These are phyloP conservation scores for Talaromyces adpressus DNA, from an alignment of 495 filamentous ascomycete species.

Conservation along the genomic window DNA sequence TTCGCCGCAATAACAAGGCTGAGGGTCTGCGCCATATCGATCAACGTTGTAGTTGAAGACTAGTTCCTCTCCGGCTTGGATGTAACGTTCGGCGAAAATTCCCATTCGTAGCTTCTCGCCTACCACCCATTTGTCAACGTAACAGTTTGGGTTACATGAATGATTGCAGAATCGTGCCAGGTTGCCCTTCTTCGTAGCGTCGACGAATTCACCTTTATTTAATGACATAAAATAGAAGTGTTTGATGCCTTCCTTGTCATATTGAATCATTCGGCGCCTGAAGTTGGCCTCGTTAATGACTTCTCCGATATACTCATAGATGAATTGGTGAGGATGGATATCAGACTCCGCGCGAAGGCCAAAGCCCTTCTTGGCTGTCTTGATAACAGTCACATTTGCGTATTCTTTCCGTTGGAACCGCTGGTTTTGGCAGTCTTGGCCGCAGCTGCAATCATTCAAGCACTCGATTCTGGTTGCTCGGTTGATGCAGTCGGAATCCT, in stretches of 20 bases:
- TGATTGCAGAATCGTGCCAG: constrained; percentile 98
- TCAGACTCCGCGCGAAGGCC: constrained; percentile 77
- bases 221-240: constrained; percentile 99
- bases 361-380: constrained; percentile 95
- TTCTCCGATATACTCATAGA: constrained; percentile 98
- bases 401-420: constrained; percentile 89
- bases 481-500: constrained; percentile 98
- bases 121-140: constrained; percentile 99
- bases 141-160: constrained; percentile 98
- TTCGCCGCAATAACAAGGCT: constrained; percentile 95
- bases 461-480: constrained; percentile 98
- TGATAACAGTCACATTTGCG: constrained; percentile 87
- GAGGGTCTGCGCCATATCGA: constrained; percentile 92
- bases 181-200: constrained; percentile 95
- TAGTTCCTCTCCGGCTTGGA: constrained; percentile 86
- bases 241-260: constrained; percentile 92
- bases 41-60: constrained; percentile 99
- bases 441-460: constrained; percentile 77
- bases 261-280: constrained; percentile 79
- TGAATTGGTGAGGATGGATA: constrained; percentile 75
- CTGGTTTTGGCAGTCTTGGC: constrained; percentile 83
- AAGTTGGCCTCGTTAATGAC: constrained; percentile 92
- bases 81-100: constrained; percentile 86
- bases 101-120: constrained; percentile 99
- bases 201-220: constrained; percentile 91